These are phyloP conservation scores for Kitagawia praeruptora DNA, from an alignment of 129 eudicot genomes.

Conservation along the genomic window DNA sequence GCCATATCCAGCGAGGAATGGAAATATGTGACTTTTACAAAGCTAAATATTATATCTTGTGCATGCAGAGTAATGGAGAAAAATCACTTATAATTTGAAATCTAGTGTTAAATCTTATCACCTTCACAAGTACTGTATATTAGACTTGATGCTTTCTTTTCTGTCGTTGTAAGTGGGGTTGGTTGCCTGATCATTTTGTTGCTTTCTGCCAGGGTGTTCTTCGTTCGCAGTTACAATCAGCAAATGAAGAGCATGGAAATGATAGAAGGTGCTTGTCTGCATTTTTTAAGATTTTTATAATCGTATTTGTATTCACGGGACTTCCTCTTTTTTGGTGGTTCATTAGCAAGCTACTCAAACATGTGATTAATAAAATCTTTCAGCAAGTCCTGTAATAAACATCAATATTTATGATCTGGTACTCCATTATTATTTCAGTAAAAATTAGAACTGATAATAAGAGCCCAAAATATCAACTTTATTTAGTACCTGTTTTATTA, in stretches of 20 bases:
- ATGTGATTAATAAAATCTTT: background rate
- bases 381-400: background rate
- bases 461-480: too few relatives aligned
- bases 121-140: background rate
- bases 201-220: slow-evolving; percentile 55
- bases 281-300: background rate
- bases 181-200: slow-evolving; percentile 7
- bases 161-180: slow-evolving; percentile 5
- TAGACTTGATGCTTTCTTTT: background rate
- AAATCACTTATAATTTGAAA: background rate
- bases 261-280: slow-evolving; percentile 50
- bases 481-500: too few relatives aligned
- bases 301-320: background rate
- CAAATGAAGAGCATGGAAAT: slow-evolving; percentile 68
- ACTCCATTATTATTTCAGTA: background rate
- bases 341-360: background rate
- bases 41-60: background rate
- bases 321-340: background rate
- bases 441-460: too few relatives aligned
- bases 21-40: background rate
- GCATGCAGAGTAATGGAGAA: background rate
- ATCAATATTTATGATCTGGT: background rate
- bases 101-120: background rate
- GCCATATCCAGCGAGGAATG: background rate
- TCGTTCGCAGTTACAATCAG: slow-evolving; percentile 71